Evolutionary conservation across 1,284 basidiomycete genomes (phyloP).

Genomic region (Puccinia brachypodii): DNA sequence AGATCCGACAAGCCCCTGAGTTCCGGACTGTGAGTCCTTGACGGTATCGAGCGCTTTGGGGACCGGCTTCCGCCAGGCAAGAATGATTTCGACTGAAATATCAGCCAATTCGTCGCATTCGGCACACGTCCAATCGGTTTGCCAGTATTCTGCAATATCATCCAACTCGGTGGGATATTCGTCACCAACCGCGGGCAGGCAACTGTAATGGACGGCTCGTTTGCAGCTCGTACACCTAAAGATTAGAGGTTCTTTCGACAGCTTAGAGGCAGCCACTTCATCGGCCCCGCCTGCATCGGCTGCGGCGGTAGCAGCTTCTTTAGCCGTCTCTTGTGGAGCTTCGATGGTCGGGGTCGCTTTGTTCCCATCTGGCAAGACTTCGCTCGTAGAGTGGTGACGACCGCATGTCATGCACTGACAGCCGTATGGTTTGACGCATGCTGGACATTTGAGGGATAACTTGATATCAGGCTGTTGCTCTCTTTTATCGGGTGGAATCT

Average conservation of each 20-base stretch:
- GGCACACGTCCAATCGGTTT: slow-evolving; percentile 70
- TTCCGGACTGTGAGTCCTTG: slow-evolving; percentile 38
- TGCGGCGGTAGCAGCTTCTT: background rate
- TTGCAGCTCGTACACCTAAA: slow-evolving; percentile 80
- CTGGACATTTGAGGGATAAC: slow-evolving; percentile 44
- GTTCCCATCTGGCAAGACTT: background rate
- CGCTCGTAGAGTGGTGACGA: background rate
- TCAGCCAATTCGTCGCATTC: slow-evolving; percentile 73
- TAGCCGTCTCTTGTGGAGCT: background rate
- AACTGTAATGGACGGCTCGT: slow-evolving; percentile 74
- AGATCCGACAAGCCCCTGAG: slow-evolving; percentile 48
- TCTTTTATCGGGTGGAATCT: slow-evolving; percentile 32
- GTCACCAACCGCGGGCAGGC: slow-evolving; percentile 56
- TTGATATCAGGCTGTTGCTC: slow-evolving; percentile 40
- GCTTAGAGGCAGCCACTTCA: slow-evolving; percentile 26
- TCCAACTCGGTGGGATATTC: slow-evolving; percentile 70
- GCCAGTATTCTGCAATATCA: slow-evolving; percentile 52
- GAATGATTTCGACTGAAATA: slow-evolving; percentile 73
- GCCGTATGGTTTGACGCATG: slow-evolving; percentile 36
- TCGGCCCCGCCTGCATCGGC: background rate
- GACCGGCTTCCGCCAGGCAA: slow-evolving; percentile 71
- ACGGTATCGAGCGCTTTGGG: slow-evolving; percentile 25
- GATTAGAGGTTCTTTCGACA: slow-evolving; percentile 59
- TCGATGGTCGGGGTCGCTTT: background rate
- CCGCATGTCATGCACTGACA: slow-evolving; percentile 39